These are phyloP conservation scores for Hymenoscyphus scutula DNA, from an alignment of 2,329 filamentous ascomycete species.

Conservation along the genomic window DNA sequence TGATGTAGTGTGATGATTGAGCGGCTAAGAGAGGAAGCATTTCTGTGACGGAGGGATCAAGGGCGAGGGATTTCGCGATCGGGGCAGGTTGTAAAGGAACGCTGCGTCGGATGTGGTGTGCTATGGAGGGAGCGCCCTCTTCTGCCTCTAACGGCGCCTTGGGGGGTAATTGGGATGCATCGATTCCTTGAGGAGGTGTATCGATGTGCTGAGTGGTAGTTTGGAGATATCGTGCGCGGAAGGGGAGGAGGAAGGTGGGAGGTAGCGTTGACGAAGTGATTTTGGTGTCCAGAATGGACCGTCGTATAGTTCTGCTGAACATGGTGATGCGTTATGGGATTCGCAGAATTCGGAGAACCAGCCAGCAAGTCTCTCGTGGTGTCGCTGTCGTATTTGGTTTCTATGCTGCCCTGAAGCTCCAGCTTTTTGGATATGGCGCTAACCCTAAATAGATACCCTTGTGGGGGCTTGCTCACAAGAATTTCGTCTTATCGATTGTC, in stretches of 20 bases:
- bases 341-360: background rate
- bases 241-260: slow-evolving; percentile 51
- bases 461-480: background rate
- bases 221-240: slow-evolving; percentile 43
- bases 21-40: slow-evolving; percentile 70
- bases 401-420: slow-evolving; percentile 5
- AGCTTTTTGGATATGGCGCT: slow-evolving; percentile 6
- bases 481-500: slow-evolving; percentile 13
- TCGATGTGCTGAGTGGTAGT: slow-evolving; percentile 51
- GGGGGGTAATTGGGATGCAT: slow-evolving; percentile 22
- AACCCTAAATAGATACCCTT: slow-evolving; percentile 4
- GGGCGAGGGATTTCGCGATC: slow-evolving; percentile 31
- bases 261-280: slow-evolving; percentile 42
- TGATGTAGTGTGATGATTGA: slow-evolving; percentile 76
- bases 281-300: slow-evolving; percentile 61
- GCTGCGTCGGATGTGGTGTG: slow-evolving; percentile 21
- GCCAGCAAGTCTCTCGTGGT: background rate
- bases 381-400: background rate
- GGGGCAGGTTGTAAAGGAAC: slow-evolving; percentile 23
- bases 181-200: slow-evolving; percentile 24
- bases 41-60: slow-evolving; percentile 55
- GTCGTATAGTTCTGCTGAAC: slow-evolving; percentile 53
- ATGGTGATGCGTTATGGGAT: slow-evolving; percentile 23
- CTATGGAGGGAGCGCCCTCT: slow-evolving; percentile 1
- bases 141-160: slow-evolving; percentile 12